These are phyloP conservation scores for Neophaeococcomyces mojaviensis DNA, from an alignment of 2,329 filamentous ascomycete genomes.

Conservation along the genomic window DNA sequence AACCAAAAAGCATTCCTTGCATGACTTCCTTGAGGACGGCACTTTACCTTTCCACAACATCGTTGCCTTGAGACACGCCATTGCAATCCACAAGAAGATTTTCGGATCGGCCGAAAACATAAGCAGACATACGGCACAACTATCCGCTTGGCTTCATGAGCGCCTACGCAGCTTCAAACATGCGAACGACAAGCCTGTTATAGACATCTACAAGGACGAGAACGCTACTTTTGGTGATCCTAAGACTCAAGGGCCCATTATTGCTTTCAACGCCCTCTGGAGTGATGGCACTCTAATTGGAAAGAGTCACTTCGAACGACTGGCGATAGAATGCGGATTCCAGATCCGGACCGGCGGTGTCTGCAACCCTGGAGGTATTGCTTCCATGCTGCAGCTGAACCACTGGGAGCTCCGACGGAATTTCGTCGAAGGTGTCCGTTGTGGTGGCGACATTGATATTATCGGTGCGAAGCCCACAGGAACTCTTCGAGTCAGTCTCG, in stretches of 20 bases:
- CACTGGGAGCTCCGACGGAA: slow-evolving; percentile 77
- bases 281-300: slow-evolving; percentile 47
- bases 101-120: slow-evolving; percentile 64
- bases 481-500: slow-evolving; percentile 73
- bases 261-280: slow-evolving; percentile 57
- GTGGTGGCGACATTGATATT: slow-evolving; percentile 75
- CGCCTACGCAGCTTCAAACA: slow-evolving; percentile 45
- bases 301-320: slow-evolving; percentile 52
- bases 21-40: slow-evolving; percentile 60
- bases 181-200: slow-evolving; percentile 45
- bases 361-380: slow-evolving; percentile 57
- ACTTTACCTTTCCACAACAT: slow-evolving; percentile 84
- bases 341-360: slow-evolving; percentile 55
- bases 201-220: slow-evolving; percentile 50
- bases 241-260: slow-evolving; percentile 57
- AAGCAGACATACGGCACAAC: slow-evolving; percentile 60
- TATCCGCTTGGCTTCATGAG: slow-evolving; percentile 52
- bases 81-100: slow-evolving; percentile 59
- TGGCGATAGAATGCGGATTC: slow-evolving; percentile 49
- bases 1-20: slow-evolving; percentile 58
- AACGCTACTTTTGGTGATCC: slow-evolving; percentile 46
- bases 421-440: slow-evolving; percentile 75
- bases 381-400: slow-evolving; percentile 62
- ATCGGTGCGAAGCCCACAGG: slow-evolving; percentile 83
- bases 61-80: slow-evolving; percentile 66